Base-by-base conservation (phyloP, 129 eudicot genomes). In the Lactuca saligna region DNA sequence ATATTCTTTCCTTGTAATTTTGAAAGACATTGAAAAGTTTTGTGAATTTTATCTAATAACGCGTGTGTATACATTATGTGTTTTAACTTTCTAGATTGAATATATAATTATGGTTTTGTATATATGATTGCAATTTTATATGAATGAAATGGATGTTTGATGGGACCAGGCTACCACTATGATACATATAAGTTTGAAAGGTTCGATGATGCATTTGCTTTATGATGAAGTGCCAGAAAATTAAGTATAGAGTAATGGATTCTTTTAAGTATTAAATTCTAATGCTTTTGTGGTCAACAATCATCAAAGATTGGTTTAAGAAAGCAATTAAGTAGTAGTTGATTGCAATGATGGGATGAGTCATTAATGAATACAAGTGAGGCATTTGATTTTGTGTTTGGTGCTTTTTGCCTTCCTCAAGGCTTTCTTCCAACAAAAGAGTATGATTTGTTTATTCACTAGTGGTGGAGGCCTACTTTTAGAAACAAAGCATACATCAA, bases 231-330 rank as follows among this genome's bases (percentile, higher is more conserved):
- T 68, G 70, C 75, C 75, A 76, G 75, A 74, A 76, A 76, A 35
- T 76, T 76, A 68, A 68, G 80, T 61, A 70, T 76, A 76, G 54
- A 61, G 25, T 53, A 60, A 68, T 68, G 70, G 57, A 69, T 68
- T 57, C 80, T 61, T 76, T 76, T 76, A 65, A 65, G 58, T 65
- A 64, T 53, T 15, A 68, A 68, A 63, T 54, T 61, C 33, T 61
- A 61, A 76, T 76, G 75, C 65, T 76, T 67, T 76, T 76, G 70
- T 69, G 75, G 80, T 76, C 75, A 76, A 76, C 33, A 76, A 68
- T 61, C 65, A 76, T 76, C 79, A 66, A 66, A 75, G 62, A 17
- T 68, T 67, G 69, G 63, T 53, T 75, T 68, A 61, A 49, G 80
- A 53, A 76, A 69, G 57, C 66, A 76, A 76, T 69, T 69, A 76